Conservation (phyloP, 352 stramenopile species). For the Phytophthora constricta region DNA sequence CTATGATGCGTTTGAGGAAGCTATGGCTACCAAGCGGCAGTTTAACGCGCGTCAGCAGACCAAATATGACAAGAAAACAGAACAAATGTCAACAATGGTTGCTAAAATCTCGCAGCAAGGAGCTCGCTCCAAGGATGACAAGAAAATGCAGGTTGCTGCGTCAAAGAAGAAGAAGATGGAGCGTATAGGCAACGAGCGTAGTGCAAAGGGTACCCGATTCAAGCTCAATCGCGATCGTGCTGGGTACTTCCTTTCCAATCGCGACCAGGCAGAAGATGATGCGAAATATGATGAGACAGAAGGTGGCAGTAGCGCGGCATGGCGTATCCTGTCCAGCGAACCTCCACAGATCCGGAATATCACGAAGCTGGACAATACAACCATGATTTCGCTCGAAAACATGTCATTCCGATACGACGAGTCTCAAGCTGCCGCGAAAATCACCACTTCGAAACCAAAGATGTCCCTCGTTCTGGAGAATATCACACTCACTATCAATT, state of each 20-base stretch:
- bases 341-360: conserved; percentile 68
- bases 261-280: conserved; percentile 47
- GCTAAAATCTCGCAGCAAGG: conserved; percentile 51
- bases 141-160: conserved; percentile 65
- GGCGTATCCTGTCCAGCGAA: conserved; percentile 48
- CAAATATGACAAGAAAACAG: conserved; percentile 62
- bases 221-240: conserved; percentile 59
- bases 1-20: conserved; percentile 63
- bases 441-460: conserved; percentile 14
- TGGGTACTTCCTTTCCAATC: conserved; percentile 47
- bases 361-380: conserved; percentile 49
- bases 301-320: conserved; percentile 34
- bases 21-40: conserved; percentile 54
- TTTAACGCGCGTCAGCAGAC: conserved; percentile 56
- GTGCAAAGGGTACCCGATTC: conserved; percentile 64
- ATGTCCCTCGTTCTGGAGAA: conserved; percentile 61
- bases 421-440: neutral
- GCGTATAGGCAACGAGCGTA: conserved; percentile 55
- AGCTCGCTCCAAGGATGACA: conserved; percentile 56
- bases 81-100: conserved; percentile 63
- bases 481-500: conserved; percentile 75
- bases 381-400: conserved; percentile 64
- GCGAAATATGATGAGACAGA: conserved; percentile 51
- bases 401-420: conserved; percentile 54
- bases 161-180: conserved; percentile 81